These are phyloP conservation scores for Populus euphratica DNA, from an alignment of 345 rosid genomes.

Conservation along the genomic window DNA sequence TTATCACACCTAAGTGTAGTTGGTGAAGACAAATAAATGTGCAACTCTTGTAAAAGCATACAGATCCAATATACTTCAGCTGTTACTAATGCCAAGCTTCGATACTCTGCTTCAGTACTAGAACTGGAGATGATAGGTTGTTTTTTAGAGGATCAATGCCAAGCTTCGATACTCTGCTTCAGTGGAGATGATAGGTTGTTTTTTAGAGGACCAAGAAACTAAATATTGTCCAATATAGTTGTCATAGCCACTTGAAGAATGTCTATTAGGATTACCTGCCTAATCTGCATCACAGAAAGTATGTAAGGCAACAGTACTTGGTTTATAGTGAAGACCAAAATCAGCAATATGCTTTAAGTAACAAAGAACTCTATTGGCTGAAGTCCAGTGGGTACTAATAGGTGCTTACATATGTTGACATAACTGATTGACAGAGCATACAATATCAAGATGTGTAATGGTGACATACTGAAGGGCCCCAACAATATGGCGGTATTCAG, in stretches of 20 bases:
- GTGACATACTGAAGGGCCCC: background rate
- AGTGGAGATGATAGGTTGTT: background rate
- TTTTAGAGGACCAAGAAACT: background rate
- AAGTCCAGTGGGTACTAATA: background rate
- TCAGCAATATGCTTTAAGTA: background rate
- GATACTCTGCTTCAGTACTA: no score
- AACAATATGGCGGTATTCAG: background rate
- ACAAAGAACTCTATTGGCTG: background rate
- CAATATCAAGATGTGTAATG: background rate
- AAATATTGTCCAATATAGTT: background rate
- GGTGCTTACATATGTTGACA: background rate
- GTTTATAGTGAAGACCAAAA: background rate
- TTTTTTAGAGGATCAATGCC: no score
- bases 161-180: background rate
- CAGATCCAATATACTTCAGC: background rate
- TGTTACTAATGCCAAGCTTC: no score
- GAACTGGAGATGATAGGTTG: no score
- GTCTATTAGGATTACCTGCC: background rate
- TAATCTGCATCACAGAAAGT: background rate
- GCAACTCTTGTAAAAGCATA: background rate
- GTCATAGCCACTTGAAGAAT: background rate
- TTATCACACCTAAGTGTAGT: background rate
- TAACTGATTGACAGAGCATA: background rate
- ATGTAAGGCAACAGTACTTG: background rate
- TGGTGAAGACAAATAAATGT: background rate